Evolutionary conservation across 2,329 filamentous ascomycete species (phyloP), one percentile per base, ranked within the genome.

Genomic region (Thelonectria discophora): DNA sequence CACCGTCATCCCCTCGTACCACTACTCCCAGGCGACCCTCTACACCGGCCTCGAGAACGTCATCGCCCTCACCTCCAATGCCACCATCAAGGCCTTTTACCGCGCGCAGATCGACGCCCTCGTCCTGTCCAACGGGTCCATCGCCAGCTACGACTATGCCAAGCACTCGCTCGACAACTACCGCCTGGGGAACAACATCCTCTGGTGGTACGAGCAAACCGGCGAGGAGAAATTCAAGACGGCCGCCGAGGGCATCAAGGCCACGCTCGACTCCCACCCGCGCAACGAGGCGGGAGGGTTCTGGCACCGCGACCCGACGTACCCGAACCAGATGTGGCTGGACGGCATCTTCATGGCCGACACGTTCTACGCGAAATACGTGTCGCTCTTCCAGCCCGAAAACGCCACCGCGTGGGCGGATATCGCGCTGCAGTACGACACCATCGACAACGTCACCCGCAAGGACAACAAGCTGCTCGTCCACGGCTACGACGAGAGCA

Each of bases 401-500:
- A 48, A 48, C 46, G 24, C 32, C 10, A 48, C 46, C 4, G 82
- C 79, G 5, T 81, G 79, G 74, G 72, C 80, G 48, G 80, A 84
- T 40, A 74, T 82, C 51, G 67, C 79, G 1, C 69, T 77, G 15
- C 82, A 85, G 67, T 76, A 83, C 40, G 75, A 79, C 11, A 76
- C 82, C 3, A 73, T 86, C 21, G 78, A 81, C 64, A 65, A 70
- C 48, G 79, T 80, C 62, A 82, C 79, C 58, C 67, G 72, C 13
- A 73, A 81, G 64, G 60, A 72, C 32, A 72, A 70, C 0, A 78
- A 79, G 0, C 74, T 86, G 1, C 73, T 85, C 0, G 79, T 84
- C 0, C 85, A 87, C 62, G 84, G 85, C 5, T 87, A 85, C 65
- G 85, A 87, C 61, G 79, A 79, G 34, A 75, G 74, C 10, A 79